phyloP scores from a whole-genome alignment of 441 rosid species.

The Dalechampia spathulata region DNA sequence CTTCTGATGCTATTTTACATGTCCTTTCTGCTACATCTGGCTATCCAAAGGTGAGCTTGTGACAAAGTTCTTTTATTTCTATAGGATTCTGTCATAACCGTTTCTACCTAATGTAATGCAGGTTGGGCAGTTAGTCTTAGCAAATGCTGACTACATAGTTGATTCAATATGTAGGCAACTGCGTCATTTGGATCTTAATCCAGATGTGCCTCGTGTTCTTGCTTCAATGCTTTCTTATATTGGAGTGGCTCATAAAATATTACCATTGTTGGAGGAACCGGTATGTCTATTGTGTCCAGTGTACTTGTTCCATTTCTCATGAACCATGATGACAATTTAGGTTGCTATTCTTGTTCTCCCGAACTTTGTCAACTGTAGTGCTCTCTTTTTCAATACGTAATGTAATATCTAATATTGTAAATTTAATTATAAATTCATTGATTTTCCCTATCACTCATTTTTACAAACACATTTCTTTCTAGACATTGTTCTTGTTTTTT shows the following conservation, averaged over 20 bases:
- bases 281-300: slow-evolving; percentile 31
- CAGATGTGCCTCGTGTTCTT: slow-evolving; percentile 87
- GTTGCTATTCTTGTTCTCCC: neutral
- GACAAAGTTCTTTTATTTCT: slow-evolving; percentile 8
- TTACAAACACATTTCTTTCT: no score
- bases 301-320: neutral
- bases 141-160: slow-evolving; percentile 83
- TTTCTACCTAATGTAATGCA: slow-evolving; percentile 24
- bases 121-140: slow-evolving; percentile 90
- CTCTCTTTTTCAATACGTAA: no score
- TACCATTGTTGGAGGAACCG: slow-evolving; percentile 93
- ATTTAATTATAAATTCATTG: no score
- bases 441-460: no score
- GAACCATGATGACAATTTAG: neutral
- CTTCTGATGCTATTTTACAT: slow-evolving; percentile 74
- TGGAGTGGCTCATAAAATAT: slow-evolving; percentile 71
- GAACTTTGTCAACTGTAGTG: no score
- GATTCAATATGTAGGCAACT: slow-evolving; percentile 90
- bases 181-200: slow-evolving; percentile 86
- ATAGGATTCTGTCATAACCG: slow-evolving; percentile 4
- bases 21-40: slow-evolving; percentile 53
- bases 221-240: slow-evolving; percentile 95
- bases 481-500: no score
- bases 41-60: slow-evolving; percentile 56
- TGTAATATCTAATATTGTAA: no score